phyloP scores from a whole-genome alignment of 441 rosid genomes.

The Pelargonium myrrhifolium region DNA sequence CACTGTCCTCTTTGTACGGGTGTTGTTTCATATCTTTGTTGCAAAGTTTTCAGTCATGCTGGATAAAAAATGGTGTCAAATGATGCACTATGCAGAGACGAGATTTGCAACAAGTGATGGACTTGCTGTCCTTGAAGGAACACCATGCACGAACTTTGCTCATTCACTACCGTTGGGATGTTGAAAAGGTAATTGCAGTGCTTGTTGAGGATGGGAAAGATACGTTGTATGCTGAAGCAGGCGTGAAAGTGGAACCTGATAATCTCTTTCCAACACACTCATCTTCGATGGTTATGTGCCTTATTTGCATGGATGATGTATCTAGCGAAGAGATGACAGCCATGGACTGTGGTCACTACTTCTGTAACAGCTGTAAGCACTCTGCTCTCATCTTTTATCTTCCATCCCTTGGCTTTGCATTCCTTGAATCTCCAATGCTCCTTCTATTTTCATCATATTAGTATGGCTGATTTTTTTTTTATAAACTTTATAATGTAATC shows the following conservation, averaged over 20 bases:
- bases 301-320: constrained; percentile 73
- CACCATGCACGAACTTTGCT: constrained; percentile 86
- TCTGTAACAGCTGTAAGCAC: constrained; percentile 71
- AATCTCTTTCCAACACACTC: constrained; percentile 19
- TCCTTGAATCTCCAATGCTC: not conserved
- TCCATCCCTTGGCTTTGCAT: constrained; percentile 21
- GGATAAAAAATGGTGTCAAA: not conserved
- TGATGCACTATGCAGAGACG: constrained; percentile 51
- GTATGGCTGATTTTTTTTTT: not conserved
- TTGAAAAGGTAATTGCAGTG: constrained; percentile 61
- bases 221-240: constrained; percentile 57
- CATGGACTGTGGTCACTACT: constrained; percentile 84
- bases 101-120: constrained; percentile 76
- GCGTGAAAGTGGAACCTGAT: constrained; percentile 48
- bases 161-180: constrained; percentile 81
- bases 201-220: constrained; percentile 70
- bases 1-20: not conserved
- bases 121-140: constrained; percentile 68
- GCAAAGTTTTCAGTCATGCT: constrained; percentile 14
- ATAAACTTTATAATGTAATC: not conserved
- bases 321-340: constrained; percentile 43
- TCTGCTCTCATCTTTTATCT: constrained; percentile 2
- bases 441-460: not conserved
- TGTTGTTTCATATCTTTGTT: not conserved
- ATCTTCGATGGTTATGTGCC: constrained; percentile 43